Evolutionary conservation across 2,329 filamentous ascomycete genomes (phyloP), one percentile per base, ranked within the genome.

Genomic region (Neonectria magnoliae): DNA sequence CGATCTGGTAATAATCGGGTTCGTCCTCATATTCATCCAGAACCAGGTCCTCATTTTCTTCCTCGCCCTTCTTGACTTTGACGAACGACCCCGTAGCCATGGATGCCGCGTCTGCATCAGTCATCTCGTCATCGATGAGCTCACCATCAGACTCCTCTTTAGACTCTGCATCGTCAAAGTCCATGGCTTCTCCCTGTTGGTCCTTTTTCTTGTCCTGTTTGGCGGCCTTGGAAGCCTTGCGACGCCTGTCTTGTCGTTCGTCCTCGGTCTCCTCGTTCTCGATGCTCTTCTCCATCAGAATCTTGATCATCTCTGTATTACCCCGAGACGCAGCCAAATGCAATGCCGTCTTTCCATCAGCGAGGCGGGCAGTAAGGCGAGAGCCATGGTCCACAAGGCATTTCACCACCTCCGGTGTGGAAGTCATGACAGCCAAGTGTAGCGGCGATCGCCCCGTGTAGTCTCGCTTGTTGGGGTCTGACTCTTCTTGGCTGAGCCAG

Each of bases 321-420:
- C 93, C 93, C 22, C 90, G 85, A 48, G 88, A 85, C 18, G 92
- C 91, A 18, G 93, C 93, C 31, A 97, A 81, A 77, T 97, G 93
- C n/a, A 97, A 83, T 9, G 93, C 91, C 2, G 93, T 97, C 69
- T 88, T 87, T 4, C 93, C 93, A 76, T 96, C 93, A 0, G 91
- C 91, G 42, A 97, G 77, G 54, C 93, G 88, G 54, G 92, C 85
- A 25, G 93, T 87, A 25, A 97, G 80, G 16, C 93, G 87, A 36
- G 92, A 90, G 3, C 91, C 92, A 62, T 88, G 83, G 66, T 94
- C 86, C 27, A 97, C 87, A 1, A 97, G 83, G 52, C 82, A 85
- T 66, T 91, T 84, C 1, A 96, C 91, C 62, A 97, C 84, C 42
- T 91, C 88, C 0, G 88, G 84, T 0, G 88, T 90, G 0, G 91